These are phyloP conservation scores for Candida alai DNA, from an alignment of 805 yeast genomes.

Conservation along the genomic window DNA sequence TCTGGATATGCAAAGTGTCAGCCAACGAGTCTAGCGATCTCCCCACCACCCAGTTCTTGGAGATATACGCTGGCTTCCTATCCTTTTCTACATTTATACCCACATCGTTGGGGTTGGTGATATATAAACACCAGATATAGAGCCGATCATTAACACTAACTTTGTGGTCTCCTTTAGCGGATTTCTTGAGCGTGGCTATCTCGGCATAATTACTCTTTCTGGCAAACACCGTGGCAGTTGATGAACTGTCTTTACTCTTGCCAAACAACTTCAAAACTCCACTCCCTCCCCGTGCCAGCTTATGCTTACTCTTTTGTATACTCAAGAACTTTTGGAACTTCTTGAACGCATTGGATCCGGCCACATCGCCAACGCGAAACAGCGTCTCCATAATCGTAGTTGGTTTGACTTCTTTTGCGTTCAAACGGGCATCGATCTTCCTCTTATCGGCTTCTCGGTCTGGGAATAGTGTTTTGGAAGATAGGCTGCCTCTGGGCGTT, in stretches of 20 bases:
- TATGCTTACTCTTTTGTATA: constrained; percentile 18
- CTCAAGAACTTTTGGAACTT: constrained; percentile 26
- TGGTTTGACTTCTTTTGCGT: constrained; percentile 15
- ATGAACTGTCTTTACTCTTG: not conserved
- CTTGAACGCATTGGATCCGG: constrained; percentile 21
- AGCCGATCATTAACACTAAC: constrained; percentile 43
- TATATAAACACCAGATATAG: constrained; percentile 45
- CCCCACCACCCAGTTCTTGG: constrained; percentile 59
- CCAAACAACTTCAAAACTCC: constrained; percentile 4
- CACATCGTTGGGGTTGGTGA: constrained; percentile 18
- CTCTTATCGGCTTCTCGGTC: constrained; percentile 42
- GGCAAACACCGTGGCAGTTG: constrained; percentile 5
- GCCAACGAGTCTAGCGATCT: constrained; percentile 53
- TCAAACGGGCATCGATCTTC: constrained; percentile 26
- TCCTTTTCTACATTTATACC: constrained; percentile 24
- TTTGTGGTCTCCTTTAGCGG: constrained; percentile 51
- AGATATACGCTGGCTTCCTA: constrained; percentile 41
- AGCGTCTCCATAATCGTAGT: constrained; percentile 22
- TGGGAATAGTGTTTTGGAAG: constrained; percentile 50
- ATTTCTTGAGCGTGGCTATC: constrained; percentile 37
- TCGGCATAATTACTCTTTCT: constrained; percentile 17
- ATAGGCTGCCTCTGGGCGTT: constrained; percentile 22
- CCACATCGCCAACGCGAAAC: constrained; percentile 28
- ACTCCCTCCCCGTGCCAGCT: constrained; percentile 4
- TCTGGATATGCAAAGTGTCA: constrained; percentile 42